Evolutionary conservation across 2,329 filamentous ascomycete genomes (phyloP), one percentile per base, ranked within the genome.

Genomic region (Dendrostoma leiphaemia): DNA sequence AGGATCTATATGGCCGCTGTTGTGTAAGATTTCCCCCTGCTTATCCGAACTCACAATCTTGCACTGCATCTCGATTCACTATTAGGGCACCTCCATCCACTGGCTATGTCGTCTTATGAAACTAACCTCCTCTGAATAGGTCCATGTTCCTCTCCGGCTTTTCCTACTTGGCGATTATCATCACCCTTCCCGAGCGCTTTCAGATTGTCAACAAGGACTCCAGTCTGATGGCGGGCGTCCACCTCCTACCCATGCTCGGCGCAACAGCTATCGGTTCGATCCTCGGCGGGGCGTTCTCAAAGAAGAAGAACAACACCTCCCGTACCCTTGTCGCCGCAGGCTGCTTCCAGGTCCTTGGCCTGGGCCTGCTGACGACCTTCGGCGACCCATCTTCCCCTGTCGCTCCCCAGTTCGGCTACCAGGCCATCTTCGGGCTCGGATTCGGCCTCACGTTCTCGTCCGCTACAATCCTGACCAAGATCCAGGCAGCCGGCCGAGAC

Each of bases 161-260:
- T 48, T 72, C 78, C 0, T 85, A 84, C 57, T 77, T 86, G 21
- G 71, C 79, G 4, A 72, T 84, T n/a, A 76, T 81, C 12, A 77
- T 85, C 53, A 74, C 78, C 29, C 74, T 86, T 4, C 83, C 83
- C 1, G 80, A 86, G 59, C 71, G 81, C 6, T 82, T 84, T 47
- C 82, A 86, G 57, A 78, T 85, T 34, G 76, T 84, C 49, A 79
- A 84, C 58, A 70, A 69, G 6, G 74, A 83, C 46, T 74, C 68
- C 29, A 73, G 79, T 0, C 70, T 85, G 23, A 73, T 74, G 62
- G 80, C 82, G 0, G 82, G 83, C 4, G 64, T 85, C 4, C 78
- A 83, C 41, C 71, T 85, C 6, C 69, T 86, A 13, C 83, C 83
- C 0, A 74, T 86, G 69, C 74, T 85, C 1, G 79, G 77, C 2